Percentiles rank a stretch among this genome's conserved stretches.
Evolutionary conservation across 768 basidiomycete species (phyloP).

Genomic region (Lentinula lateritia): DNA sequence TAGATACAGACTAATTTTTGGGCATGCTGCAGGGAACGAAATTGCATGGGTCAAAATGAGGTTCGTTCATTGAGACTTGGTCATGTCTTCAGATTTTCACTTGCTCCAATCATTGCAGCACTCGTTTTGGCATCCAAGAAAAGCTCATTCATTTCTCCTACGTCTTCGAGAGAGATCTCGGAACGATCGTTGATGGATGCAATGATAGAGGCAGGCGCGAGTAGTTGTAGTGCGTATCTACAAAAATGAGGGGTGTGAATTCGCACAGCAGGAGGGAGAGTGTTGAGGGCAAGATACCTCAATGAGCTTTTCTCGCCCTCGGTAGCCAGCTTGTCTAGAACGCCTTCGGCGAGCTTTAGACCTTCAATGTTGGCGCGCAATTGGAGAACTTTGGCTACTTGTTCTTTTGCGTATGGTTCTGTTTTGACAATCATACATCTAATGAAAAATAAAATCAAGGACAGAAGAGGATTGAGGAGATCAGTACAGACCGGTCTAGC

Average conservation of each 20-base stretch:
- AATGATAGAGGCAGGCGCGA: conserved; percentile 88
- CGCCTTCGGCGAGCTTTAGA: conserved; percentile 65
- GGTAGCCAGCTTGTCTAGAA: conserved; percentile 73
- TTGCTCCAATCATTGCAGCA: conserved; percentile 44
- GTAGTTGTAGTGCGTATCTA: conserved; percentile 87
- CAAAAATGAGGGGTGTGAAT: conserved; percentile 6
- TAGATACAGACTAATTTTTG: too few species aligned
- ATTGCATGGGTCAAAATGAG: neutral
- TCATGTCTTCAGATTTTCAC: neutral
- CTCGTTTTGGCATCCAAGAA: conserved; percentile 92
- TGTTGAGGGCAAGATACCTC: conserved; percentile 37
- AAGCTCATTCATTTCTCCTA: conserved; percentile 88
- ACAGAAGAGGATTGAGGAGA: conserved; percentile 1
- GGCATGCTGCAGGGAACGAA: too few species aligned
- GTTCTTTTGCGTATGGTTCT: conserved; percentile 72
- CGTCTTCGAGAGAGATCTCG: conserved; percentile 84
- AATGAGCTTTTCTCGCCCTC: conserved; percentile 82
- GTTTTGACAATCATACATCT: conserved; percentile 97
- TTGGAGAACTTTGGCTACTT: conserved; percentile 83
- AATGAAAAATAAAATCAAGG: neutral
- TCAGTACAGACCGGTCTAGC: conserved; percentile 67
- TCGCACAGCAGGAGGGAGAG: neutral
- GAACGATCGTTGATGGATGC: conserved; percentile 70
- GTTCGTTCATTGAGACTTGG: neutral
- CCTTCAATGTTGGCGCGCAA: conserved; percentile 86